Base-by-base conservation (phyloP, 2,329 filamentous ascomycete genomes). In the Fusarium praegraminearum region DNA sequence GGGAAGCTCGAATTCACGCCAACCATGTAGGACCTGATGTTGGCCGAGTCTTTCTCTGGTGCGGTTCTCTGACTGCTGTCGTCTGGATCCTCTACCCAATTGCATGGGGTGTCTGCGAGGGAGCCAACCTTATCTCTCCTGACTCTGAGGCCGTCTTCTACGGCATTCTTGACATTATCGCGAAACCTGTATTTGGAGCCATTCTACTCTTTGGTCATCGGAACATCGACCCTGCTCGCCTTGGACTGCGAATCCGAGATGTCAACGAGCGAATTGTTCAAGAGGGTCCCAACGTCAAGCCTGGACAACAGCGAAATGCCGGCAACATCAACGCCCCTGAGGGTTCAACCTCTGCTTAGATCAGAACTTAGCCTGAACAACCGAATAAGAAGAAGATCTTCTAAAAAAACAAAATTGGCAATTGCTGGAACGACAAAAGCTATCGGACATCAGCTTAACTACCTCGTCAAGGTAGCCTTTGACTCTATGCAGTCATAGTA, bases 71-170 rank as follows among this genome's bases (percentile, higher is more conserved):
- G 67, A 89, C 88, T 58, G 84, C 85, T 69, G 71, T 84, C 12
- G 70, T 86, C 30, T 86, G 84, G 84, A 91, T 86, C 38, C 76
- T 84, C 7, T 88, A 88, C 69, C 84, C 85, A 9, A 82, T 88
- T 36, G 85, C 84, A 18, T 88, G 80, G 72, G 86, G 83, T 33
- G 72, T 88, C 11, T 80, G 78, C 4, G 86, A 88, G 69, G 86
- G 85, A 38, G 84, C 84, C 32, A 86, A 87, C 75, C 65, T 74
- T 52, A 83, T 87, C 52, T 78, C 89, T 3, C 86, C 88, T 0
- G 90, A 92, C 73, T 87, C 86, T 0, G 90, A 92, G 74, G 88
- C 88, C 13, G 79, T 91, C 62, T 91, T 92, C 76, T 93, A 92
- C 74, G 89, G 89, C 43, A 79, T 91, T 5, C 82, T 93, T 1